Base-by-base conservation (phyloP, 2,329 filamentous ascomycete species). In the Pseudophaeomoniella oleicola region DNA sequence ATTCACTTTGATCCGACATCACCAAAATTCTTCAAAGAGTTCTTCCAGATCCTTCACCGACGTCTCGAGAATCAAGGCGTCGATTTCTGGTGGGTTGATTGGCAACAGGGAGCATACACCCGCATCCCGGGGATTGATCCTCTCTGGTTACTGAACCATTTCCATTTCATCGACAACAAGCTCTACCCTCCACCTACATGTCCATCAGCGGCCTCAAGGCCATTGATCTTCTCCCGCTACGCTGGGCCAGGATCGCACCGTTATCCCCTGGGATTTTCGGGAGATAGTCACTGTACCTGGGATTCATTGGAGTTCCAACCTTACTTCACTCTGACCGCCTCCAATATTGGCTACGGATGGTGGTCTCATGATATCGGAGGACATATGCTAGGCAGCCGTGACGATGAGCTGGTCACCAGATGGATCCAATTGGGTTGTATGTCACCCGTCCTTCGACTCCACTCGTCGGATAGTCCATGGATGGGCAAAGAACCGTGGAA, bases 321-420 rank as follows among this genome's bases (percentile, higher is more conserved):
- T 4, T 73, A 79, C 46, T 79, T 79, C 46, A 80, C 75, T 0
- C 70, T 72, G 3, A 77, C 71, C 0, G 71, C 75, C 0, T 74
- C 71, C 6, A 79, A 80, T 50, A 75, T 79, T 40, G 75, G 75
- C 0, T 79, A 74, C 42, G 75, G 73, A 2, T 78, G 74, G 73
- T 79, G 75, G 75, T 74, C 69, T 35, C 74, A 79, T 49, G 75
- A 79, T 43, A 75, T 79, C 17, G 75, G 75, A n/a, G 75, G 75
- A 0, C 75, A 79, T 48, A 68, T 71, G 45, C 49, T 53, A 2
- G 75, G 75, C 3, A 54, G 54, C 29, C 64, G 67, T 4, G 69
- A 74, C 35, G 73, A 76, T 35, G 71, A 79, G 45, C 57, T 77
- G 5, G 61, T 65, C 2, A 63, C 67, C 2, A 63, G 75, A 13